Evolutionary conservation across 306 rosid genomes (phyloP), one percentile per base, ranked within the genome.

Genomic region (Arachis hypogaea): DNA sequence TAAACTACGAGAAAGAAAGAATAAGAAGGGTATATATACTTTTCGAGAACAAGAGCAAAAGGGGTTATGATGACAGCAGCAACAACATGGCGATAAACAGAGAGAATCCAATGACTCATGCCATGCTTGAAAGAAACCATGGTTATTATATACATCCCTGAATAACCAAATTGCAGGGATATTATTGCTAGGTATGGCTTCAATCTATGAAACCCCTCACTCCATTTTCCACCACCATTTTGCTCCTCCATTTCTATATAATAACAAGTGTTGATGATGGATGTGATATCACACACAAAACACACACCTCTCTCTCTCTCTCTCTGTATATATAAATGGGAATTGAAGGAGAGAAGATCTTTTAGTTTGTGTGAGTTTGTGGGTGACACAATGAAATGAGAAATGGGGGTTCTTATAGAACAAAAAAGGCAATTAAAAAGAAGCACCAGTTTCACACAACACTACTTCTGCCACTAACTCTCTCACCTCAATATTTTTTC

Each of bases 101-200:
- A 89, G 50, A 95, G 91, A 5, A 95, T 82, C 79, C 86, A 95
- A 78, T 95, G 92, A 59, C 90, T 95, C 93, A 95, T 88, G 41
- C 99, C 99, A 71, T 92, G 91, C 51, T 92, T 95, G 69, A 95
- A 82, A 11, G 97, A 90, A 55, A 95, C 88, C 97, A 95, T 83
- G 30, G 97, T 90, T 36, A 95, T 77, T 11, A 95, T 83, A 14
- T 95, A 92, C 99, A 95, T 90, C 28, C 99, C 99, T 0, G 99
- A 77, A 56, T 92, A 95, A 0, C 99, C 99, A 71, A 95, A 92
- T 36, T 95, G 98, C 78, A 95, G 87, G 56, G 92, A 87, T 51
- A 95, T 56, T 73, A 95, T 92, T 16, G 96, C 98, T 81, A 95
- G 85, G 78, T 88, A 92, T 4, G 98, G 99, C 59, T 95, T 95